Conservation (phyloP, 1,139 yeast species). For the Blastobotrys niveus region DNA sequence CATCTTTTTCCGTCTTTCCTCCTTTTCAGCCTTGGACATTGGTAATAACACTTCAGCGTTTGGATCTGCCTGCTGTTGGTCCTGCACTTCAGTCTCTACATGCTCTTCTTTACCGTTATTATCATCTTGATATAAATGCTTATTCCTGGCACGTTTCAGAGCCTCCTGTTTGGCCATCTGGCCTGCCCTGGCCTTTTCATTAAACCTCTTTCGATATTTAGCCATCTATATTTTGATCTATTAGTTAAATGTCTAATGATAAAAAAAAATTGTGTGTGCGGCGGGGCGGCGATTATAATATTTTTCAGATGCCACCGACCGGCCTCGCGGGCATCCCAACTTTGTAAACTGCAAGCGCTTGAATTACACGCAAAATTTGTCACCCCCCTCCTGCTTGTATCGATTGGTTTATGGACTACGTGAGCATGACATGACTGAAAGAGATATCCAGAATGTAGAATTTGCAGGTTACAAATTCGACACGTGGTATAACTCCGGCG, state of each 20-base stretch:
- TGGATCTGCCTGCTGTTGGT: constrained; percentile 37
- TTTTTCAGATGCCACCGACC: too few relatives aligned
- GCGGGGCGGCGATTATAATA: too few relatives aligned
- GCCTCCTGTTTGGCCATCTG: constrained; percentile 77
- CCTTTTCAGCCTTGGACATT: constrained; percentile 49
- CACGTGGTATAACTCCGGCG: constrained; percentile 85
- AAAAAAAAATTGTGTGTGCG: too few relatives aligned
- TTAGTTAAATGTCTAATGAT: neutral
- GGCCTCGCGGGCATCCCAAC: too few relatives aligned
- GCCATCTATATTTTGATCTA: constrained; percentile 49
- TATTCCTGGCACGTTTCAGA: constrained; percentile 61
- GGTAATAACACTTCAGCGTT: constrained; percentile 58
- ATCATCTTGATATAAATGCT: constrained; percentile 29
- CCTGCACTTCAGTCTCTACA: constrained; percentile 8
- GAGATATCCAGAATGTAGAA: constrained; percentile 60
- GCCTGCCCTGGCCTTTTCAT: constrained; percentile 81
- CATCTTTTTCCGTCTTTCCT: constrained; percentile 58
- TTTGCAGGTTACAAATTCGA: constrained; percentile 61
- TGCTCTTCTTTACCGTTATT: constrained; percentile 2
- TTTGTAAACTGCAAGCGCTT: too few relatives aligned
- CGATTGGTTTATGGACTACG: too few relatives aligned
- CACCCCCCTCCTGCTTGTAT: too few relatives aligned
- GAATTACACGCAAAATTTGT: too few relatives aligned
- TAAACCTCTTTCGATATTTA: constrained; percentile 70
- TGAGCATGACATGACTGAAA: constrained; percentile 9